phyloP scores from a whole-genome alignment of 2,329 filamentous ascomycete genomes.

The Pseudofabraea citricarpa region DNA sequence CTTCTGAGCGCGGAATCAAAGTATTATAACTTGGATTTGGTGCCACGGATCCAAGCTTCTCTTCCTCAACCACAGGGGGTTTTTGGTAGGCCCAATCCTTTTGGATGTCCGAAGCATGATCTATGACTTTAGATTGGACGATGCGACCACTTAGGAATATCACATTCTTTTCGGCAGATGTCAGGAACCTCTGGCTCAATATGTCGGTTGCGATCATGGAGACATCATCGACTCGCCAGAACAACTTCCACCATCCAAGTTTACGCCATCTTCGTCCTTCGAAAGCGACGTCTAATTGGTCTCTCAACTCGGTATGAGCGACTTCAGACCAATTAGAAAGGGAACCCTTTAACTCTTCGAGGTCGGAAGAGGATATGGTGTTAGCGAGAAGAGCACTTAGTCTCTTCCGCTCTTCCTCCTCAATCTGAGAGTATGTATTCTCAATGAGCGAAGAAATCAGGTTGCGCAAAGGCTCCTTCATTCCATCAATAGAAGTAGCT shows the following conservation, averaged over 20 bases:
- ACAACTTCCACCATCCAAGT: conserved; percentile 89
- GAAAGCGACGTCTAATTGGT: conserved; percentile 75
- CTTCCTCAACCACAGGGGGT: conserved; percentile 1
- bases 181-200: conserved; percentile 70
- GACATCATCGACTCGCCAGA: conserved; percentile 92
- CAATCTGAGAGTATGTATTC: conserved; percentile 46
- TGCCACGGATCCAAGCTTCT: conserved; percentile 11
- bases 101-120: conserved; percentile 1
- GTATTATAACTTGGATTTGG: conserved; percentile 14
- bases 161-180: conserved; percentile 72
- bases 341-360: conserved; percentile 46
- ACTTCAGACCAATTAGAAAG: conserved; percentile 71
- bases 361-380: conserved; percentile 30
- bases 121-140: conserved; percentile 52
- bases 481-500: conserved; percentile 34
- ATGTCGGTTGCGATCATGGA: conserved; percentile 78
- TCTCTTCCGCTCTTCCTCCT: conserved; percentile 38
- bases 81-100: conserved; percentile 23
- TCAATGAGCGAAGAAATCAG: conserved; percentile 65
- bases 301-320: conserved; percentile 78
- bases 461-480: conserved; percentile 61
- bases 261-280: conserved; percentile 71
- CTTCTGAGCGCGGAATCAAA: conserved; percentile 12
- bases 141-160: conserved; percentile 79
- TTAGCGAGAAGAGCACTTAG: conserved; percentile 27